Evolutionary conservation across 129 eudicot genomes (phyloP).

Genomic region (Dittrichia graveolens): DNA sequence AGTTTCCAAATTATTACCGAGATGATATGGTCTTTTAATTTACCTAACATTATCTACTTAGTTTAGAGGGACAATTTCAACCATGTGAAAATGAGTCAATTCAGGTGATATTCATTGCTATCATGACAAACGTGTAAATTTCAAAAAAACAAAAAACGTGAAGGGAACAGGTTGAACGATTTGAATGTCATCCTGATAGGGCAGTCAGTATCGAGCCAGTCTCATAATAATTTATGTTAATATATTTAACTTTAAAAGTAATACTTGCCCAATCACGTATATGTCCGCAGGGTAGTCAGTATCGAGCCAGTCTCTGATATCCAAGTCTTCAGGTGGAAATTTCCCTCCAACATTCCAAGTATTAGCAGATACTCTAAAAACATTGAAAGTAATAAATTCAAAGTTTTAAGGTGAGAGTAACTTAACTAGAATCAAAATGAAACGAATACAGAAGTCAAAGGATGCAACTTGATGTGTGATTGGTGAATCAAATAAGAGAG

Average conservation of each 20-base stretch:
- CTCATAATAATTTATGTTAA: background rate
- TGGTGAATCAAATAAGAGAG: conserved; percentile 13
- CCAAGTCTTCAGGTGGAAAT: conserved; percentile 75
- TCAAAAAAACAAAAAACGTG: background rate
- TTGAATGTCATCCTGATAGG: background rate
- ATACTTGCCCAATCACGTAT: conserved; percentile 79
- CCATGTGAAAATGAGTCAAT: background rate
- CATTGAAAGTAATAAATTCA: conserved; percentile 2
- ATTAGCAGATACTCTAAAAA: conserved; percentile 64
- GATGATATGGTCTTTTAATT: background rate
- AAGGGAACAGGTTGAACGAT: background rate
- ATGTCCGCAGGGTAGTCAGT: conserved; percentile 75
- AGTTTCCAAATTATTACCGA: conserved; percentile 1
- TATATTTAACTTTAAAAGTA: background rate
- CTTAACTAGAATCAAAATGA: background rate
- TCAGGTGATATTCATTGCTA: background rate
- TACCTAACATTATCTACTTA: background rate
- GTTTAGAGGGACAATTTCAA: background rate
- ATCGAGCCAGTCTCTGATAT: conserved; percentile 70
- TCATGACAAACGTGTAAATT: background rate
- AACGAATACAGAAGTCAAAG: background rate
- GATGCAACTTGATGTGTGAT: background rate
- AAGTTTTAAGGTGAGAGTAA: conserved; percentile 2
- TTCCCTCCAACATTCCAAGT: conserved; percentile 95
- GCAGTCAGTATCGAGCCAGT: background rate